Evolutionary conservation across 495 filamentous ascomycete genomes (phyloP).

Genomic region (Daldinia caldariorum): DNA sequence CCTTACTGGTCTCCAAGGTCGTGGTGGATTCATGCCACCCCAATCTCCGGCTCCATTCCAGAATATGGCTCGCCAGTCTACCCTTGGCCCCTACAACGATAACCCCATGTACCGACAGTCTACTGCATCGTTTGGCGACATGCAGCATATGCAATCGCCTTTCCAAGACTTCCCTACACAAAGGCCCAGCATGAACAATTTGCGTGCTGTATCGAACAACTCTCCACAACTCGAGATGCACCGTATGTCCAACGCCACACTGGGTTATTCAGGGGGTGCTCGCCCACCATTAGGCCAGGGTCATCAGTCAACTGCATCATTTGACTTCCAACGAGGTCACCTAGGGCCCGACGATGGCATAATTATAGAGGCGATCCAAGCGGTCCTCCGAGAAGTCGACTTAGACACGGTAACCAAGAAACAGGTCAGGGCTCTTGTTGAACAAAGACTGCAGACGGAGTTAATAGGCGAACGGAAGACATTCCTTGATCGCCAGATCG

Average conservation of each 20-base stretch:
- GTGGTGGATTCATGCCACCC: slow-evolving; percentile 79
- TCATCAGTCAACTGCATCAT: slow-evolving; percentile 70
- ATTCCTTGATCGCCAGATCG: slow-evolving; percentile 91
- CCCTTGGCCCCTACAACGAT: slow-evolving; percentile 52
- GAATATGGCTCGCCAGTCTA: slow-evolving; percentile 56
- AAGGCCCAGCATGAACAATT: slow-evolving; percentile 49
- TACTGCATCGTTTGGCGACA: slow-evolving; percentile 61
- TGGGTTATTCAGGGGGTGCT: slow-evolving; percentile 53
- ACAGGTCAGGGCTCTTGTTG: slow-evolving; percentile 89
- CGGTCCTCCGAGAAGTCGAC: slow-evolving; percentile 88
- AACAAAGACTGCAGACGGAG: slow-evolving; percentile 90
- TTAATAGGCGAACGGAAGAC: slow-evolving; percentile 80
- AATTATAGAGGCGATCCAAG: slow-evolving; percentile 85
- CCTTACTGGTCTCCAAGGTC: slow-evolving; percentile 82
- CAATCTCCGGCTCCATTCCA: slow-evolving; percentile 78
- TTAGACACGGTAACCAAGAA: slow-evolving; percentile 98
- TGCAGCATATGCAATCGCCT: slow-evolving; percentile 55
- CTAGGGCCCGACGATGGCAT: slow-evolving; percentile 75
- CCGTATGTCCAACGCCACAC: slow-evolving; percentile 51
- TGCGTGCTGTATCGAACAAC: slow-evolving; percentile 49
- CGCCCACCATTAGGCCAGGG: slow-evolving; percentile 56
- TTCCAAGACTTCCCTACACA: slow-evolving; percentile 61
- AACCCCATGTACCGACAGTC: slow-evolving; percentile 59
- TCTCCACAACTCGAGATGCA: slow-evolving; percentile 46
- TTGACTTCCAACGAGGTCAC: slow-evolving; percentile 77